Evolutionary conservation across 202 grass and related monocot species (phyloP).

Genomic region (Panicum virgatum): DNA sequence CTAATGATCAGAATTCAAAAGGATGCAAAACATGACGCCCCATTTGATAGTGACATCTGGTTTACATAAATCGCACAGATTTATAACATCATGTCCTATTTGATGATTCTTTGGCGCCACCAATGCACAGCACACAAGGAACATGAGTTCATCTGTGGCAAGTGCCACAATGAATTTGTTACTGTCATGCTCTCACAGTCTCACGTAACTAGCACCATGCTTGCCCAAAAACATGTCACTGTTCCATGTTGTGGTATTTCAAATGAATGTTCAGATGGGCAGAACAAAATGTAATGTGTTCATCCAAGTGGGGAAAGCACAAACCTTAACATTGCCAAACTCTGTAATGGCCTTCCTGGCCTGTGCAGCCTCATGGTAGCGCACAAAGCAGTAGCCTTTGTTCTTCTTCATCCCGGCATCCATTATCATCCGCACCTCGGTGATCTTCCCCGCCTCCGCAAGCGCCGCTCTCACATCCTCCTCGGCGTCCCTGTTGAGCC

Average conservation of each 20-base stretch:
- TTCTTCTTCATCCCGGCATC: conserved; percentile 51
- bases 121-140: not conserved
- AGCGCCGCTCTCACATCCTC: conserved; percentile 57
- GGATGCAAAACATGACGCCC: not conserved
- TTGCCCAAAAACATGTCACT: not conserved
- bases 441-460: conserved; percentile 47
- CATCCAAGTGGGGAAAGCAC: not conserved
- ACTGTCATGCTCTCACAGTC: not conserved
- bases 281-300: not conserved
- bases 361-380: conserved; percentile 50
- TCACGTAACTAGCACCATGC: not conserved
- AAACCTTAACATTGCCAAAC: conserved; percentile 74
- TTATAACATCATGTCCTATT: not conserved
- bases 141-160: not conserved
- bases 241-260: not conserved
- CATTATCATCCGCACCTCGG: conserved; percentile 64
- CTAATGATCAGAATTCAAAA: not conserved
- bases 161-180: not conserved
- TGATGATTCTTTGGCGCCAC: not conserved
- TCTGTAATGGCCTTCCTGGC: conserved; percentile 62
- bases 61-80: not conserved
- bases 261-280: not conserved
- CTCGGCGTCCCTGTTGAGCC: conserved; percentile 53
- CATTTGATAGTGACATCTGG: not conserved
- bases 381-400: conserved; percentile 69